These are phyloP conservation scores for Colletotrichum spaethianum DNA, from an alignment of 2,329 filamentous ascomycete species.

Conservation along the genomic window DNA sequence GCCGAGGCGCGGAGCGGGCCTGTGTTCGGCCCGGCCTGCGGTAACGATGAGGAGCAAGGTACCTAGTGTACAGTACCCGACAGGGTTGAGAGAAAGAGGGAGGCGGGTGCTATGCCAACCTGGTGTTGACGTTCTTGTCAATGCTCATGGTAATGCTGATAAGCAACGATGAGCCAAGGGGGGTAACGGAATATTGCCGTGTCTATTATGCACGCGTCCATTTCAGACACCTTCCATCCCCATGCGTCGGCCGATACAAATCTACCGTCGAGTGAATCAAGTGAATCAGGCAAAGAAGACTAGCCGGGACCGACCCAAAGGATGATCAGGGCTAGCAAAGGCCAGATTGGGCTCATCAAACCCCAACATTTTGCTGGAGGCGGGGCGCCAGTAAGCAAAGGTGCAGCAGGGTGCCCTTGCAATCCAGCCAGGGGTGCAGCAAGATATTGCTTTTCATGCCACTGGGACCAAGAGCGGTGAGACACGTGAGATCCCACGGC, in stretches of 20 bases:
- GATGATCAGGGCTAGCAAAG: background rate
- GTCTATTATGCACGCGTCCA: background rate
- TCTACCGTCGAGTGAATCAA: background rate
- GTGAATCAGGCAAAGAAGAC: background rate
- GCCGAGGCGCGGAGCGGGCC: background rate
- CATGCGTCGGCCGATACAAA: background rate
- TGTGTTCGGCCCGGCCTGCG: background rate
- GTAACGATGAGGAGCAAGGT: background rate
- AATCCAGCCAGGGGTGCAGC: conserved; percentile 30
- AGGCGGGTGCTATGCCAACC: background rate
- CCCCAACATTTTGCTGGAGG: conserved; percentile 9
- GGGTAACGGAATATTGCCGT: background rate
- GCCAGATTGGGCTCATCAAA: conserved; percentile 13
- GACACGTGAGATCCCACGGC: conserved; percentile 24
- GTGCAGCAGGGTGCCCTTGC: conserved; percentile 37
- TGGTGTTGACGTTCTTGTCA: background rate
- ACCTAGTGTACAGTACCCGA: background rate
- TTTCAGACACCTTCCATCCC: background rate
- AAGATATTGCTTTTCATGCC: conserved; percentile 30
- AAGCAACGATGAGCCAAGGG: background rate
- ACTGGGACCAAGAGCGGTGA: conserved; percentile 33
- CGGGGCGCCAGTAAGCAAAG: conserved; percentile 7
- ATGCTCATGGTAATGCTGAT: background rate
- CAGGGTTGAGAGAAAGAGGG: background rate
- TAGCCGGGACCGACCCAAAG: background rate